Evolutionary conservation across 2,329 filamentous ascomycete species (phyloP).

Genomic region (Penicillium hordei): DNA sequence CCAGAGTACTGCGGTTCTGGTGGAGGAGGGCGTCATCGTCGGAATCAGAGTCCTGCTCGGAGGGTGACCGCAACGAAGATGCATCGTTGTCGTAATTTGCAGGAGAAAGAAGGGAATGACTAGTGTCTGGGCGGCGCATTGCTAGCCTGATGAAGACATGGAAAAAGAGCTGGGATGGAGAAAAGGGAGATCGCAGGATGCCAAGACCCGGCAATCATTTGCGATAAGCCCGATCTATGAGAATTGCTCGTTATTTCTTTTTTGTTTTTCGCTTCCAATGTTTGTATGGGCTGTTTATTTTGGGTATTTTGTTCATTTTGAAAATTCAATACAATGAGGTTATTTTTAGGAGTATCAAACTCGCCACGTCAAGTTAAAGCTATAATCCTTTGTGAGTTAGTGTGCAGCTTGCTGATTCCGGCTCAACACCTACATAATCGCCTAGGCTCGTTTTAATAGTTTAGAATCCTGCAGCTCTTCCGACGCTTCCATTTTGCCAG

Average conservation of each 20-base stretch:
- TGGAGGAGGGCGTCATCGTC: constrained; percentile 70
- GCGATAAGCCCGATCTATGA: constrained; percentile 12
- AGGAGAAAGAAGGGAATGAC: constrained; percentile 60
- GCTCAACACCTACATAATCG: neutral
- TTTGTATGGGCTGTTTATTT: neutral
- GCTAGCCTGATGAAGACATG: constrained; percentile 29
- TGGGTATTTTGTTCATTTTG: neutral
- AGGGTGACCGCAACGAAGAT: constrained; percentile 60
- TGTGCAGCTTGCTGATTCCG: neutral
- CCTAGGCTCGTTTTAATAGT: too few species aligned
- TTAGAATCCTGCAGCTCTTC: too few species aligned
- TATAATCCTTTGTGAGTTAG: neutral
- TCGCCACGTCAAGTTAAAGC: too few species aligned
- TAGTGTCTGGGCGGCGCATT: constrained; percentile 22
- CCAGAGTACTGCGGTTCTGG: constrained; percentile 65
- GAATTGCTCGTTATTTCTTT: too few species aligned
- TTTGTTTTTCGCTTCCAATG: too few species aligned
- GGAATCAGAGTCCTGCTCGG: constrained; percentile 72
- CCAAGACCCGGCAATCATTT: constrained; percentile 2
- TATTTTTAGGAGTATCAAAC: too few species aligned
- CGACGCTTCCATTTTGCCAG: too few species aligned
- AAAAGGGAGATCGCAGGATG: constrained; percentile 12
- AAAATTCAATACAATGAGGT: neutral
- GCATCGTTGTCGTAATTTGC: constrained; percentile 68
- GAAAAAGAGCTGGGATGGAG: constrained; percentile 9